Percentiles rank a stretch among this genome's conserved stretches.
Conservation (phyloP, 768 basidiomycete species). For the Baorangia bicolor region DNA sequence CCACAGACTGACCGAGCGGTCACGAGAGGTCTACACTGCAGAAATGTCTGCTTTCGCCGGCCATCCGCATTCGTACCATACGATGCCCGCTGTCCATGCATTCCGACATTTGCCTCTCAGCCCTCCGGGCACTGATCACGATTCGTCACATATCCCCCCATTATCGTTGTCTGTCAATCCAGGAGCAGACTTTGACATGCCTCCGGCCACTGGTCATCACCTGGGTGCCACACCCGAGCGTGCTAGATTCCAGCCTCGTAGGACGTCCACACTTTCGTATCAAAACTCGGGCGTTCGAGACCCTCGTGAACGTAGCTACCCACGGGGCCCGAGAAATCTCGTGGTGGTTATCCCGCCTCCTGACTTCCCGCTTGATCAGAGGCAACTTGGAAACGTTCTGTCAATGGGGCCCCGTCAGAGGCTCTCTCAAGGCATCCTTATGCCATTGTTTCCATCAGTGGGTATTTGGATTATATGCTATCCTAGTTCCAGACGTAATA, state of each 20-base stretch:
- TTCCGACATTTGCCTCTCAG: slow-evolving; percentile 32
- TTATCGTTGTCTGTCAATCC: background rate
- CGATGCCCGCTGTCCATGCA: slow-evolving; percentile 32
- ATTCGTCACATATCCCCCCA: background rate
- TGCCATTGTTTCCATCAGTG: slow-evolving; percentile 77
- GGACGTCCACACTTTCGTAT: slow-evolving; percentile 54
- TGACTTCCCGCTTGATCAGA: slow-evolving; percentile 56
- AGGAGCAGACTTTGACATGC: slow-evolving; percentile 16
- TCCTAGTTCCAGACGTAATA: background rate
- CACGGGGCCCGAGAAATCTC: slow-evolving; percentile 49
- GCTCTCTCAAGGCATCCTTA: slow-evolving; percentile 64
- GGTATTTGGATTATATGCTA: slow-evolving; percentile 1
- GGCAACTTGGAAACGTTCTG: slow-evolving; percentile 56
- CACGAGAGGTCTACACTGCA: background rate
- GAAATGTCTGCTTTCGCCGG: slow-evolving; percentile 45
- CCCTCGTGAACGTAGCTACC: slow-evolving; percentile 38
- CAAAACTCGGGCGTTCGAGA: slow-evolving; percentile 48
- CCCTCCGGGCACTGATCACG: slow-evolving; percentile 41
- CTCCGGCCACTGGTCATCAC: background rate
- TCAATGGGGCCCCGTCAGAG: slow-evolving; percentile 59
- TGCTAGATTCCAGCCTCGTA: slow-evolving; percentile 36
- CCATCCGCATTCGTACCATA: slow-evolving; percentile 34
- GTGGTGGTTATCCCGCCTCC: slow-evolving; percentile 67
- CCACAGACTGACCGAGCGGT: background rate
- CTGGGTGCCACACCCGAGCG: slow-evolving; percentile 6